phyloP scores from a whole-genome alignment of 2,329 filamentous ascomycete species.

The Stenocarpella maydis region DNA sequence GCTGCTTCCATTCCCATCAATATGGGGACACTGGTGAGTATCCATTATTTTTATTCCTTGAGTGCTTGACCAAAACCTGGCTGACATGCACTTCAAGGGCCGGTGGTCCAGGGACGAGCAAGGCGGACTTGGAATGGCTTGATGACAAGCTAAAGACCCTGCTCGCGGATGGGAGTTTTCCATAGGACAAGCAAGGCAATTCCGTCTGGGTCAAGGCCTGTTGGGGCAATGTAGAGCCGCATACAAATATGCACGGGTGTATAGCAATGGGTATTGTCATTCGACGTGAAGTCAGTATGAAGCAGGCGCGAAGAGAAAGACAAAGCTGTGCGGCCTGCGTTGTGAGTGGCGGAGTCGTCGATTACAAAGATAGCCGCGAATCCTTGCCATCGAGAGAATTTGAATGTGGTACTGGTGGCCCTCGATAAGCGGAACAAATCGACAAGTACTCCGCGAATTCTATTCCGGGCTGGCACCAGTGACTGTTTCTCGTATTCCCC shows the following conservation, averaged over 20 bases:
- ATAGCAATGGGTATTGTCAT: too few relatives aligned
- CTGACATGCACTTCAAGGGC: constrained; percentile 48
- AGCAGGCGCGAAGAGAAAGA: background rate
- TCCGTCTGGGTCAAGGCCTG: background rate
- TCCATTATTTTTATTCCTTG: background rate
- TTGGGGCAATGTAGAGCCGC: too few relatives aligned
- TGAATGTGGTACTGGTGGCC: too few relatives aligned
- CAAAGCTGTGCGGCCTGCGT: background rate
- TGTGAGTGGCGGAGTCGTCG: background rate
- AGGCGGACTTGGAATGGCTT: constrained; percentile 72
- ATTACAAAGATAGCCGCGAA: background rate
- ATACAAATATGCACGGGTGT: too few relatives aligned
- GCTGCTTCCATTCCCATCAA: constrained; percentile 41
- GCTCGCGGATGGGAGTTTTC: constrained; percentile 35
- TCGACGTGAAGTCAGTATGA: too few relatives aligned
- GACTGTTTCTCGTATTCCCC: too few relatives aligned
- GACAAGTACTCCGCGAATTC: background rate
- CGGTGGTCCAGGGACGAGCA: constrained; percentile 70
- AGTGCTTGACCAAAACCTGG: background rate
- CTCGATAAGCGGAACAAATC: too few relatives aligned
- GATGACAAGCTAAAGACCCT: constrained; percentile 65
- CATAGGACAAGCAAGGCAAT: background rate
- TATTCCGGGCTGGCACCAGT: too few relatives aligned
- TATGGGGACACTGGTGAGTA: constrained; percentile 44
- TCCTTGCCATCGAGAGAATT: background rate